These are phyloP conservation scores for Cyclocybe aegerita DNA, from an alignment of 768 basidiomycete genomes.

Conservation along the genomic window DNA sequence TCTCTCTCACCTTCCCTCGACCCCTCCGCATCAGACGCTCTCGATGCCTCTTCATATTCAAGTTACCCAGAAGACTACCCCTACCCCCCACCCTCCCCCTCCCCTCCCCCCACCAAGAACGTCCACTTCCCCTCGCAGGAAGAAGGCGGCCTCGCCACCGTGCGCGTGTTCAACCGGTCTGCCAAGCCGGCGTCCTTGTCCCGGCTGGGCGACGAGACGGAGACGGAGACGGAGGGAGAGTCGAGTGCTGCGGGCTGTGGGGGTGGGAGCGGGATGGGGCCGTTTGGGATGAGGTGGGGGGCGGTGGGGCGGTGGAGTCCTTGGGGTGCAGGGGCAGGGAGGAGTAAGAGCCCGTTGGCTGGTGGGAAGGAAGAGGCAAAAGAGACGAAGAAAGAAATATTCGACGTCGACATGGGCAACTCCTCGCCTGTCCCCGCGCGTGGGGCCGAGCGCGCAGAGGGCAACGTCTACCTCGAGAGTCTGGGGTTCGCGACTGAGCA, in stretches of 20 bases:
- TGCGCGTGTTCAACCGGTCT: slow-evolving; percentile 61
- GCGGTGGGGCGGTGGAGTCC: slow-evolving; percentile 7
- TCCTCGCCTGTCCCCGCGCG: slow-evolving; percentile 30
- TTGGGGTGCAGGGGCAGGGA: background rate
- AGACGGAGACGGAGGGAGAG: slow-evolving; percentile 36
- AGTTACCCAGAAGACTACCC: slow-evolving; percentile 17
- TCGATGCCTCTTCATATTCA: slow-evolving; percentile 40
- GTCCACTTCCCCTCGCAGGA: slow-evolving; percentile 84
- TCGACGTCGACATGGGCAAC: slow-evolving; percentile 1
- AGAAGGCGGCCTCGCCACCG: slow-evolving; percentile 57
- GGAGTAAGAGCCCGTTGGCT: background rate
- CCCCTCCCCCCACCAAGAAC: slow-evolving; percentile 56
- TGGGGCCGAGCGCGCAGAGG: slow-evolving; percentile 16
- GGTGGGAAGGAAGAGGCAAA: background rate
- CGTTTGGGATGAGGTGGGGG: slow-evolving; percentile 9
- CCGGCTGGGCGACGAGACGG: slow-evolving; percentile 48
- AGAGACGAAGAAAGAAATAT: background rate
- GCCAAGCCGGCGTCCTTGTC: slow-evolving; percentile 52
- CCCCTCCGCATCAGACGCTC: slow-evolving; percentile 12
- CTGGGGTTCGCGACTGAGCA: slow-evolving; percentile 20
- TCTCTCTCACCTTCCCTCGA: slow-evolving; percentile 7
- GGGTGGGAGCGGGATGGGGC: slow-evolving; percentile 9
- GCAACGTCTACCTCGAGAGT: slow-evolving; percentile 28
- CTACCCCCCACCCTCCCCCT: slow-evolving; percentile 6
- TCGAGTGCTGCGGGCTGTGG: slow-evolving; percentile 11